Conservation (phyloP, 225 moss, liverwort and hornwort genomes). For the Pseudisothecium myosuroides region DNA sequence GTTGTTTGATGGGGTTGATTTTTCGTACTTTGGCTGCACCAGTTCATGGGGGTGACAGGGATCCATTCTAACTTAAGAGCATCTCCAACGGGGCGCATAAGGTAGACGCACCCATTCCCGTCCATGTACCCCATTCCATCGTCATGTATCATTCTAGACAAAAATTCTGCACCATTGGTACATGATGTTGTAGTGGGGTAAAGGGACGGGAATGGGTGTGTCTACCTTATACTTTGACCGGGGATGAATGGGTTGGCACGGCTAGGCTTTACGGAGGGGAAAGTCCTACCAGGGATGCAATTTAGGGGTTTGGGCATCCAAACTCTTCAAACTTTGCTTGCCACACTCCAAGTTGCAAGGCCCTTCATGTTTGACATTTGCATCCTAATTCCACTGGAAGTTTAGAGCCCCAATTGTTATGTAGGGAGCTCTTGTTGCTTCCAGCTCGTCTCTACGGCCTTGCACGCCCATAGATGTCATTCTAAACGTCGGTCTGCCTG, state of each 20-base stretch:
- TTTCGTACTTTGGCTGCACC: background rate
- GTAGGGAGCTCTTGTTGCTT: background rate
- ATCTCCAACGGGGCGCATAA: fast-evolving
- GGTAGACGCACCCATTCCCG: no score
- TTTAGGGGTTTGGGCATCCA: fast-evolving
- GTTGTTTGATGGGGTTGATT: background rate
- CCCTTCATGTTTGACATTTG: fast-evolving
- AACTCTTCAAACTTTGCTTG: background rate
- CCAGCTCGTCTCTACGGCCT: fast-evolving
- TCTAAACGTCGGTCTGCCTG: fast-evolving
- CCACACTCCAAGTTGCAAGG: background rate
- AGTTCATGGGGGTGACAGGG: background rate
- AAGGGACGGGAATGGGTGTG: no score
- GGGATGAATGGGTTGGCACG: background rate
- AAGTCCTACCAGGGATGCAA: fast-evolving
- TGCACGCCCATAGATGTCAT: background rate
- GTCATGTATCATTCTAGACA: no score
- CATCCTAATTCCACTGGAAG: fast-evolving
- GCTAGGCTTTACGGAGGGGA: fast-evolving
- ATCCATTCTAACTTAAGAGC: background rate
- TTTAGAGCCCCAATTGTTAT: fast-evolving
- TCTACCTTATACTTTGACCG: background rate
- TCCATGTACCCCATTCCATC: no score
- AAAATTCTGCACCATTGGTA: no score
- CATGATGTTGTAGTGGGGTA: no score